Conservation (phyloP, 2,329 filamentous ascomycete genomes). For the Conoideocrella luteorostrata region DNA sequence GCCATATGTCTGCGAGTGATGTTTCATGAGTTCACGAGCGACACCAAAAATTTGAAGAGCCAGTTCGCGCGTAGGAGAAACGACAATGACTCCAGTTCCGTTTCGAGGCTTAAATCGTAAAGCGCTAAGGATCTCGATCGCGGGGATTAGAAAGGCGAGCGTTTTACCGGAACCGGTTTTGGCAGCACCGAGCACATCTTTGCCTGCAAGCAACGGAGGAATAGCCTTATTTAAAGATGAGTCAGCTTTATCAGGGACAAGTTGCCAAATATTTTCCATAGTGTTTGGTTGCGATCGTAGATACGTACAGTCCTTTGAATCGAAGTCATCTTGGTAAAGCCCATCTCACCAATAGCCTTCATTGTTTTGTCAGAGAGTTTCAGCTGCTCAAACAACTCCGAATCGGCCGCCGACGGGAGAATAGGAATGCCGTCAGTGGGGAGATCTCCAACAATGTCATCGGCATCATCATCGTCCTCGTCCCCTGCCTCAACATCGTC, state of each 20-base stretch:
- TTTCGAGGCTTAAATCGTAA: conserved; percentile 93
- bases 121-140: conserved; percentile 84
- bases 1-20: conserved; percentile 90
- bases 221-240: conserved; percentile 47
- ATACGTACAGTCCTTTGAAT: conserved; percentile 63
- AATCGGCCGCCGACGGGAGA: conserved; percentile 53
- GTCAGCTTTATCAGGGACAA: not conserved
- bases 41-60: conserved; percentile 96
- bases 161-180: conserved; percentile 98
- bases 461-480: conserved; percentile 16
- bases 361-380: conserved; percentile 84
- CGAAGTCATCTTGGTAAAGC: conserved; percentile 90
- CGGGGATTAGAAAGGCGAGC: conserved; percentile 86
- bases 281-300: not conserved
- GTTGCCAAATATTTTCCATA: not conserved
- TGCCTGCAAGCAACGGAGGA: conserved; percentile 79
- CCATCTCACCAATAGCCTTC: conserved; percentile 84
- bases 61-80: conserved; percentile 88
- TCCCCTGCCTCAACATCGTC: conserved; percentile 17
- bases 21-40: conserved; percentile 83
- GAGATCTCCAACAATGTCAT: conserved; percentile 24
- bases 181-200: conserved; percentile 88
- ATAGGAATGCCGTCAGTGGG: conserved; percentile 36
- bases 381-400: conserved; percentile 71
- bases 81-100: conserved; percentile 84